Evolutionary conservation across 352 stramenopile species (phyloP), one percentile per base, ranked within the genome.

Genomic region (Sclerospora graminicola): DNA sequence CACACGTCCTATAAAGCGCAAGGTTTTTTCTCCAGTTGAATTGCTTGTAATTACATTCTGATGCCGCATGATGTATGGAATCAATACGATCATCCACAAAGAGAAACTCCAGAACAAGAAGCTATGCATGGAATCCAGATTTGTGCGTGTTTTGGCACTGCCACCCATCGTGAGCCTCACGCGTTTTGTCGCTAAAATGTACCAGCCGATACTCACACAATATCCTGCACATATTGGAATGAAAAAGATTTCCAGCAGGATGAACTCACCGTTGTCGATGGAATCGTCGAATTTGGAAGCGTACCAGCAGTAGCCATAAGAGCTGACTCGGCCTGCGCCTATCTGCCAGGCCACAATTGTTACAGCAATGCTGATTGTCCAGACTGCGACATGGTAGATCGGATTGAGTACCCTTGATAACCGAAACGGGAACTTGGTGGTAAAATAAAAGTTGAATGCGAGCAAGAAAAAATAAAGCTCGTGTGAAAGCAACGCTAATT

Each of bases 381-480:
- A 89, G 5, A 94, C 75, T 0, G 69, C 60, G 1, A 73, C 29
- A 45, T 94, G 82, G 46, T 88, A 91, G 42, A 88, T 55, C 14
- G 58, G 58, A 21, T 70, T 65, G 39, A 88, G 69, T 59, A 66
- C 83, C 32, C 69, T 57, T n/a, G 74, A 78, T 29, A 72, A 85
- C 24, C 63, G 63, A 51, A 94, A 94, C 41, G 82, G 82, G 50
- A 83, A 88, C 62, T 88, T 86, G 69, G 77, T 91, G 27, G 75
- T 87, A 56, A 84, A 87, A 62, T 91, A 91, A 31, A 88, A 84
- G 57, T 88, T 71, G 57, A 86, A 87, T 33, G 80, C 80, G 36
- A 94, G 65, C 24, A 73, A 72, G 48, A 87, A 89, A 44, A 91
- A 81, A 59, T 90, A 94, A 10, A 91, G 64, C 40, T 94, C 79